Conservation (phyloP, 1,139 yeast species). For the Yamadazyma membranifaciens region DNA sequence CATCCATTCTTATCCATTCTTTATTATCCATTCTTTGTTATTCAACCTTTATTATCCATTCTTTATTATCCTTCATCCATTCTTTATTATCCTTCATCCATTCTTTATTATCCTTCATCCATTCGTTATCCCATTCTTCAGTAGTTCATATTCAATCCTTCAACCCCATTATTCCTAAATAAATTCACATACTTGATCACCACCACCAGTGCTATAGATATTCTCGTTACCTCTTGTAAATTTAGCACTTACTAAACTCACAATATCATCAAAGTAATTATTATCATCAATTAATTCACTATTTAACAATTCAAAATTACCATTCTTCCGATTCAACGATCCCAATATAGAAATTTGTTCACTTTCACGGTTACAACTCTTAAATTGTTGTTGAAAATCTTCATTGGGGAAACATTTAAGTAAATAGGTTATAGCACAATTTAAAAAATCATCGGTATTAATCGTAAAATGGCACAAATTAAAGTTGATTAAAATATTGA, state of each 20-base stretch:
- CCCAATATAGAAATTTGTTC: slow-evolving; percentile 22
- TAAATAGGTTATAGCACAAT: slow-evolving; percentile 14
- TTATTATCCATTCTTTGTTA: too few relatives aligned
- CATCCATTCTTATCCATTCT: too few relatives aligned
- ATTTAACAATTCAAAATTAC: slow-evolving; percentile 24
- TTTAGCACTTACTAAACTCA: slow-evolving; percentile 5
- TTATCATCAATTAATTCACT: slow-evolving; percentile 13
- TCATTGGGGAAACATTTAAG: slow-evolving; percentile 8
- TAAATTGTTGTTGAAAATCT: background rate
- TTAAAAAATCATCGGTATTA: slow-evolving; percentile 26
- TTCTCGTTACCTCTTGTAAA: slow-evolving; percentile 6
- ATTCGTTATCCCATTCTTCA: background rate
- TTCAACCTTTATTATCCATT: too few relatives aligned
- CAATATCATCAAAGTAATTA: slow-evolving; percentile 1
- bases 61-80: too few relatives aligned
- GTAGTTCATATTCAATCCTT: background rate
- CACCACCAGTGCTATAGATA: slow-evolving; percentile 14
- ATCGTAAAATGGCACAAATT: slow-evolving; percentile 31
- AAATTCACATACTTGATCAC: slow-evolving; percentile 10
- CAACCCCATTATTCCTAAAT: background rate
- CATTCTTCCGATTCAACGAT: slow-evolving; percentile 33
- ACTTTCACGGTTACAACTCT: slow-evolving; percentile 5
- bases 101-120: too few relatives aligned
- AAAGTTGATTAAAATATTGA: slow-evolving; percentile 38
- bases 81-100: too few relatives aligned